phyloP scores from a whole-genome alignment of 2,329 filamentous ascomycete genomes.

The Cytospora mali region DNA sequence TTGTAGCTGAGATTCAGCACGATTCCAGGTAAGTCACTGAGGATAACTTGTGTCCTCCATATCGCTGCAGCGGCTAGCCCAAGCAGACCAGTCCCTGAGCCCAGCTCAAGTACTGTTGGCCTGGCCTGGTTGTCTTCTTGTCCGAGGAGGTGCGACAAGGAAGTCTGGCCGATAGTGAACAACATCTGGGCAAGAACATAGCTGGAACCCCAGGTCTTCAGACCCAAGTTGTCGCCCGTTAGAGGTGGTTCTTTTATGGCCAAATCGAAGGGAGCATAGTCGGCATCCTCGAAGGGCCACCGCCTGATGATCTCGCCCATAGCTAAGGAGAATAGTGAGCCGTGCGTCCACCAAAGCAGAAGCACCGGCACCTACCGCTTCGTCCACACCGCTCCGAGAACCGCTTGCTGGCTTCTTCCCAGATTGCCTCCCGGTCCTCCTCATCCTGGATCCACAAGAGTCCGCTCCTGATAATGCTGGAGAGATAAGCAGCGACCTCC shows the following conservation, averaged over 20 bases:
- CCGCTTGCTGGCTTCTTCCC: conserved; percentile 77
- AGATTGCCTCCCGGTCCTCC: conserved; percentile 67
- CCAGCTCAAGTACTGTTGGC: conserved; percentile 70
- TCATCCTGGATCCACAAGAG: conserved; percentile 71
- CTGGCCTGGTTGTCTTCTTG: conserved; percentile 37
- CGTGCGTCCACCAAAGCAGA: neutral
- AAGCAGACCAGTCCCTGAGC: conserved; percentile 88
- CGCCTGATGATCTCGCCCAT: conserved; percentile 60
- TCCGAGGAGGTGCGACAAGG: conserved; percentile 50
- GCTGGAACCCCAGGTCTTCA: conserved; percentile 95
- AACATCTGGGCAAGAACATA: conserved; percentile 81
- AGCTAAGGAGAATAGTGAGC: conserved; percentile 36
- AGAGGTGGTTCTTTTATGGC: conserved; percentile 83
- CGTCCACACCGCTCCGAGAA: conserved; percentile 86
- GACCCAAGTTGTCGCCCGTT: conserved; percentile 82
- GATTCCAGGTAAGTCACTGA: conserved; percentile 87
- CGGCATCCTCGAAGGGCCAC: conserved; percentile 52
- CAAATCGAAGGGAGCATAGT: conserved; percentile 58
- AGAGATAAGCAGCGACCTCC: conserved; percentile 67
- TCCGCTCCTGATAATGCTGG: conserved; percentile 66
- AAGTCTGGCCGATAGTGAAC: conserved; percentile 46
- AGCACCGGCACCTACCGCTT: conserved; percentile 49
- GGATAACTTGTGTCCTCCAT: conserved; percentile 65
- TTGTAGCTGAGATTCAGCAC: conserved; percentile 80
- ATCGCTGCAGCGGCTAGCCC: conserved; percentile 81